A percentile compares a stretch with the other conserved stretches of the same genome.
phyloP scores from a whole-genome alignment of 441 rosid species.

The Erodium moschatum region DNA sequence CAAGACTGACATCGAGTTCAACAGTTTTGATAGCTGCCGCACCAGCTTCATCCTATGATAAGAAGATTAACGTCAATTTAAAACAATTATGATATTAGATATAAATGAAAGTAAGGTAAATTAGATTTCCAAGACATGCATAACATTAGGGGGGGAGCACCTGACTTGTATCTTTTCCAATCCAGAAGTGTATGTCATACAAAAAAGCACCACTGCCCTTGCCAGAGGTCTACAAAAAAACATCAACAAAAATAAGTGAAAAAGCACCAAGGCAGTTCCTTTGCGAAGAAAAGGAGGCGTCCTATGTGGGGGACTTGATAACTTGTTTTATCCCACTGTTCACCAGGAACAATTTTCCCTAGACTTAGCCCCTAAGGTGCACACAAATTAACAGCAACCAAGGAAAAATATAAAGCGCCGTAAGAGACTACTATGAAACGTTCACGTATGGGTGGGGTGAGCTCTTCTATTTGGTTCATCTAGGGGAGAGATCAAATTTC shows the following conservation, averaged over 20 bases:
- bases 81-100: not conserved
- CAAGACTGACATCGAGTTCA: conserved; percentile 86
- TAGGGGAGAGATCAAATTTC: not conserved
- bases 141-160: conserved; percentile 26
- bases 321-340: not conserved
- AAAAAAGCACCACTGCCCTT: conserved; percentile 71
- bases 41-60: conserved; percentile 85
- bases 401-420: not conserved
- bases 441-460: too few species aligned
- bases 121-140: not conserved
- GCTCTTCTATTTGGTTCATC: too few species aligned
- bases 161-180: conserved; percentile 97
- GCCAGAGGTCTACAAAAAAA: conserved; percentile 52
- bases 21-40: conserved; percentile 92
- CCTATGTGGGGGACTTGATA: not conserved
- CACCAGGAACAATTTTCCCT: too few species aligned
- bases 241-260: not conserved
- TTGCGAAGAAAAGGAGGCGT: not conserved
- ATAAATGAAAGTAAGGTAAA: not conserved
- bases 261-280: not conserved
- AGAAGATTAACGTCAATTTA: not conserved
- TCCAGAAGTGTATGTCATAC: conserved; percentile 94
- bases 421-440: not conserved
- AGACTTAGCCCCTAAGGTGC: not conserved
- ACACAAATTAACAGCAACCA: not conserved